These are phyloP conservation scores for Cladosporium oxysporum DNA, from an alignment of 2,329 filamentous ascomycete genomes.

Conservation along the genomic window DNA sequence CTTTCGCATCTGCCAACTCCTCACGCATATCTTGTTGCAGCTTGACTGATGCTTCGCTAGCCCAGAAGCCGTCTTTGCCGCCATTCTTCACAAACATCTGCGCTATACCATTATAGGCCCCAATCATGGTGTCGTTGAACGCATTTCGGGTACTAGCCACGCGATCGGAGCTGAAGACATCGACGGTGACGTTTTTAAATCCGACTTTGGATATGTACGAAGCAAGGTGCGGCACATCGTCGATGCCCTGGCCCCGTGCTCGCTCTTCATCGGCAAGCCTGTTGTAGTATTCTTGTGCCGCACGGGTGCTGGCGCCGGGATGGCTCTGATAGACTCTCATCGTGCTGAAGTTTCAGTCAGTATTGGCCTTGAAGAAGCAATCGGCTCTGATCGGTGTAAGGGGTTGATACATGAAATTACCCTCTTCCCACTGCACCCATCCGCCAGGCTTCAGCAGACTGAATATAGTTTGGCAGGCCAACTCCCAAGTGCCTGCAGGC, in stretches of 20 bases:
- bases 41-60: constrained; percentile 3
- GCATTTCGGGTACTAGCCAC: constrained; percentile 20
- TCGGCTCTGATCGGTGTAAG: too few species aligned
- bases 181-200: constrained; percentile 20
- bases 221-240: constrained; percentile 2
- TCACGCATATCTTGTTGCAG: constrained; percentile 8
- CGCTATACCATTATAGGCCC: constrained; percentile 2
- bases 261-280: background rate
- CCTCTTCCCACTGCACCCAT: constrained; percentile 29
- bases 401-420: constrained; percentile 18
- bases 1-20: constrained; percentile 20
- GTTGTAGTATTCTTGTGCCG: background rate
- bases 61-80: constrained; percentile 3
- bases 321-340: background rate
- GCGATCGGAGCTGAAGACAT: constrained; percentile 27
- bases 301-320: background rate
- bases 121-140: background rate
- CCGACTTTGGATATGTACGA: constrained; percentile 7
- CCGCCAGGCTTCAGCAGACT: constrained; percentile 28
- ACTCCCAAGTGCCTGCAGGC: constrained; percentile 22
- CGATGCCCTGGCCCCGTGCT: background rate
- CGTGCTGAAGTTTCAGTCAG: background rate
- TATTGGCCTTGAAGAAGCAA: background rate
- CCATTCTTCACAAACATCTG: constrained; percentile 2
- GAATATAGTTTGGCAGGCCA: constrained; percentile 21